Evolutionary conservation across 1,284 basidiomycete species (phyloP), one percentile per base, ranked within the genome.

Genomic region (Rhodotorula sp.): DNA sequence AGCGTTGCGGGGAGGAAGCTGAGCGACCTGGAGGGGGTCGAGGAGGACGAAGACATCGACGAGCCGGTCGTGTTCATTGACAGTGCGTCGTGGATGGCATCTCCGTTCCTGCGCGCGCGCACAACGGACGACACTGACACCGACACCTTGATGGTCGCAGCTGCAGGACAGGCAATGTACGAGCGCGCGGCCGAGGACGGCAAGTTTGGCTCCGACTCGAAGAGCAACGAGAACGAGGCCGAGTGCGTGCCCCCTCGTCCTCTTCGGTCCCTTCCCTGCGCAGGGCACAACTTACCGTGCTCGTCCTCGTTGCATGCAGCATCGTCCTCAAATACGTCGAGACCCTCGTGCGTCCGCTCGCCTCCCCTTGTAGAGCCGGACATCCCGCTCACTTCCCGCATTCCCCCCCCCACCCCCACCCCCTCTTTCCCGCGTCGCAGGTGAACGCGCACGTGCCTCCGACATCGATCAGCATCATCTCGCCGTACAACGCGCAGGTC

Each of bases 401-500:
- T 25, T 65, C 19, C 19, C 37, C 29, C 41, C 25, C 36, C 10
- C 48, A 51, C 37, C 48, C 65, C 55, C n/a, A 56, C 46, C 15
- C 7, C 19, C 44, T n/a, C n/a, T n/a, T 50, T 8, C 19, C 9
- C 13, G 32, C 59, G 34, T 68, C 66, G 61, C 74, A 94, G 92
- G 83, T 90, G n/a, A 82, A 81, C 12, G 84, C 86, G 6, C 92
- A 94, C 0, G 82, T 99, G 1, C 80, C 85, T 0, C 86, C 92
- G 0, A 82, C 82, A 0, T 90, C 95, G 77, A 92, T 99, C 67
- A 92, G 92, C 1, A 86, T 99, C 63, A 90, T 99, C 70, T 92
- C 94, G 8, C 95, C 97, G 86, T 97, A 97, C 81, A 93, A 96
- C 84, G 92, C 93, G 0, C 94, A 97, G 82, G 93, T 94, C 0